A percentile compares a stretch with the other conserved stretches of the same genome.
Evolutionary conservation across 352 stramenopile genomes (phyloP).

Genomic region (Phytophthora sp.): DNA sequence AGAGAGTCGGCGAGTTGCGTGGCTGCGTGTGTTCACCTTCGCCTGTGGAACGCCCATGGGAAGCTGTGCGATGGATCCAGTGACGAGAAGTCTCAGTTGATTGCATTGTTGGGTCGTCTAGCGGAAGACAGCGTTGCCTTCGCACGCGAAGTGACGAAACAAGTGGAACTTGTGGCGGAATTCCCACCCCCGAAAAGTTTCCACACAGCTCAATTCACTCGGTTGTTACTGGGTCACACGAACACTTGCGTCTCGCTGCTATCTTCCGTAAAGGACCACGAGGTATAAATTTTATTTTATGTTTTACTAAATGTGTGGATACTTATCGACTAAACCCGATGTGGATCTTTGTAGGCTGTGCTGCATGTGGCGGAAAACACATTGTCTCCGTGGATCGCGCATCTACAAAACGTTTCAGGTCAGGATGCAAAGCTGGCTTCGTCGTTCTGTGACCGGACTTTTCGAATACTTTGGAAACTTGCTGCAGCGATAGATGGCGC

Average conservation of each 20-base stretch:
- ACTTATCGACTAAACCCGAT: conserved; percentile 1
- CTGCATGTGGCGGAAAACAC: conserved; percentile 28
- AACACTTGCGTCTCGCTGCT: conserved; percentile 53
- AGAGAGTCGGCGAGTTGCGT: conserved; percentile 39
- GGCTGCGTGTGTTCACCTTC: conserved; percentile 55
- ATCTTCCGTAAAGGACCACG: conserved; percentile 32
- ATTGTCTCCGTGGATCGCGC: conserved; percentile 57
- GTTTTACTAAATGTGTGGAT: not conserved
- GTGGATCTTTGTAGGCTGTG: conserved; percentile 33
- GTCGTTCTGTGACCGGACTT: conserved; percentile 71
- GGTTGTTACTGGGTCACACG: conserved; percentile 53
- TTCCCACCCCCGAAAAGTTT: conserved; percentile 50
- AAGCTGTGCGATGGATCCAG: conserved; percentile 26
- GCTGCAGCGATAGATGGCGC: conserved; percentile 40
- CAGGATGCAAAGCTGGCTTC: conserved; percentile 58
- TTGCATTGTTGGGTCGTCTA: conserved; percentile 7
- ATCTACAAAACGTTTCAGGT: conserved; percentile 47
- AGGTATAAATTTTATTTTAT: conserved; percentile 30
- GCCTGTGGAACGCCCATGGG: conserved; percentile 53
- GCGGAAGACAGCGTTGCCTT: not conserved
- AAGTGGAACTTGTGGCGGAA: conserved; percentile 28
- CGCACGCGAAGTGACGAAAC: conserved; percentile 2
- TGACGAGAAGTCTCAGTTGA: conserved; percentile 15
- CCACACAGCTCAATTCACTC: conserved; percentile 54
- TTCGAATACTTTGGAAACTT: conserved; percentile 78